phyloP scores from a whole-genome alignment of 2,329 filamentous ascomycete species.

The Clonostachys solani region DNA sequence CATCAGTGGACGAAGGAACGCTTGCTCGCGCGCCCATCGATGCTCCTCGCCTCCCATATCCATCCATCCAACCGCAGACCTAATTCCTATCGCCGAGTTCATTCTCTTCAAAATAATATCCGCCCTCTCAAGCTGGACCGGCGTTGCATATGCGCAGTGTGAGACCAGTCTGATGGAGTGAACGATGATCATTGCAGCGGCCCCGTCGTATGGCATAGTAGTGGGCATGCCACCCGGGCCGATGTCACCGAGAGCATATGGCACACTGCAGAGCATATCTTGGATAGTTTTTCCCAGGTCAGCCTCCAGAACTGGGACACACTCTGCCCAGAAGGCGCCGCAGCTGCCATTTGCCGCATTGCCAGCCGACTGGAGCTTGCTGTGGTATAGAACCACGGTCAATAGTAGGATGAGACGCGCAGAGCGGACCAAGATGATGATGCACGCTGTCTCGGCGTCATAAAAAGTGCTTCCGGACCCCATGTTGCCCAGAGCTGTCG shows the following conservation, averaged over 20 bases:
- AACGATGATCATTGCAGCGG: slow-evolving; percentile 20
- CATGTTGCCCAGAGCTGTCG: slow-evolving; percentile 18
- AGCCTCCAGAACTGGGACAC: slow-evolving; percentile 9
- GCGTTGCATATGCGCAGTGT: slow-evolving; percentile 17
- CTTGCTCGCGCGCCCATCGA: no score
- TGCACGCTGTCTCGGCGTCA: slow-evolving; percentile 24
- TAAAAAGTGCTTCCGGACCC: slow-evolving; percentile 10
- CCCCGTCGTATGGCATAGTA: slow-evolving; percentile 18
- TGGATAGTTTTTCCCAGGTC: slow-evolving; percentile 18
- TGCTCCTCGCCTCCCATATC: no score
- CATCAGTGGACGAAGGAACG: no score
- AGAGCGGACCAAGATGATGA: slow-evolving; percentile 21
- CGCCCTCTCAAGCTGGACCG: slow-evolving; percentile 13
- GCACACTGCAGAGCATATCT: slow-evolving; percentile 21
- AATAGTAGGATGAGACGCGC: slow-evolving; percentile 20
- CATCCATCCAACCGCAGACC: slow-evolving; percentile 11
- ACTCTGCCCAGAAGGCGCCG: slow-evolving; percentile 3
- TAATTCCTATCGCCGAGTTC: slow-evolving; percentile 19
- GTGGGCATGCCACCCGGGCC: slow-evolving; percentile 11
- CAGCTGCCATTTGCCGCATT: background rate
- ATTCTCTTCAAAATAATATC: slow-evolving; percentile 14
- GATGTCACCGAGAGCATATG: slow-evolving; percentile 22
- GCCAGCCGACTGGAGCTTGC: slow-evolving; percentile 2
- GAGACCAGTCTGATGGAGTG: slow-evolving; percentile 22
- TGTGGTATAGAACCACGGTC: slow-evolving; percentile 17